phyloP scores from a whole-genome alignment of 768 basidiomycete species.

The Russula compacta region DNA sequence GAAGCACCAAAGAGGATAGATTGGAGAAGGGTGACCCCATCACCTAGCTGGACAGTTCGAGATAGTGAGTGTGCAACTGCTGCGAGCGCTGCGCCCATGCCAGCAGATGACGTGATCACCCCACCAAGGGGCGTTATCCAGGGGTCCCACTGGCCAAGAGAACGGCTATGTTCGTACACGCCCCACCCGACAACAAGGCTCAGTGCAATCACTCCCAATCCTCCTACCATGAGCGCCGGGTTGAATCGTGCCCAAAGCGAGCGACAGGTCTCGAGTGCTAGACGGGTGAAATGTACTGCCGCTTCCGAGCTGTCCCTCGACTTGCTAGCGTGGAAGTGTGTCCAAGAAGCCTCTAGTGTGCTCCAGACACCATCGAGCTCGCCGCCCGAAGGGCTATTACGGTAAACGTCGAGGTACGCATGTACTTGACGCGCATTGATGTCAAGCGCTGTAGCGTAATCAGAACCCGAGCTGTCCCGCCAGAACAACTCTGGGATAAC shows the following conservation, averaged over 20 bases:
- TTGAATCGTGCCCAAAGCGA: constrained; percentile 95
- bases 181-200: constrained; percentile 47
- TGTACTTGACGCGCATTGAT: constrained; percentile 71
- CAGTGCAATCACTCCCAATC: constrained; percentile 51
- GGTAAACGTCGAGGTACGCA: constrained; percentile 70
- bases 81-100: constrained; percentile 5
- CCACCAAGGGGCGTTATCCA: constrained; percentile 29
- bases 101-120: not conserved
- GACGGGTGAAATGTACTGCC: constrained; percentile 43
- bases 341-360: constrained; percentile 31
- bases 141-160: constrained; percentile 33
- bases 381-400: constrained; percentile 52
- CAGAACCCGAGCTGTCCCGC: constrained; percentile 33
- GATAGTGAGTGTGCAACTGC: not conserved
- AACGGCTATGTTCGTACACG: constrained; percentile 42
- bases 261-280: constrained; percentile 64
- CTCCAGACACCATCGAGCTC: constrained; percentile 67
- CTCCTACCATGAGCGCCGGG: constrained; percentile 62
- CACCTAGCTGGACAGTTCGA: constrained; percentile 5
- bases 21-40: constrained; percentile 18
- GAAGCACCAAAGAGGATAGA: constrained; percentile 16
- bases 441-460: constrained; percentile 51
- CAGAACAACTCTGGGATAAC: constrained; percentile 90
- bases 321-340: not conserved
- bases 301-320: constrained; percentile 14